These are phyloP conservation scores for Scleromitrula shiraiana DNA, from an alignment of 2,329 filamentous ascomycete genomes.

Conservation along the genomic window DNA sequence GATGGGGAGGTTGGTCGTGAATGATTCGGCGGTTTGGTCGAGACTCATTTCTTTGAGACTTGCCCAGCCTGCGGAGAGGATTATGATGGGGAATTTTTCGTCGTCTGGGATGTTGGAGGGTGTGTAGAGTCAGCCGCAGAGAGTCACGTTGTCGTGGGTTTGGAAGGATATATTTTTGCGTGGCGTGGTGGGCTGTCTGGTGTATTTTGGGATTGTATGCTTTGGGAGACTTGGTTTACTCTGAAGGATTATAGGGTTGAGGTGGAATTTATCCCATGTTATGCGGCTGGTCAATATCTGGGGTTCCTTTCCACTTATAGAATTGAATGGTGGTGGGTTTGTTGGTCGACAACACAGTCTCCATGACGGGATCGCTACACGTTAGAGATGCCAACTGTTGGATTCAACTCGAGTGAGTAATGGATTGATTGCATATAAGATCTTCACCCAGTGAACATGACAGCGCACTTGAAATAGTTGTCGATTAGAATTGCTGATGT, in stretches of 20 bases:
- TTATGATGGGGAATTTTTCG: slow-evolving; percentile 15
- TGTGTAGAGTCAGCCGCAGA: slow-evolving; percentile 29
- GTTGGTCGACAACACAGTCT: no score
- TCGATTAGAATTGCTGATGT: no score
- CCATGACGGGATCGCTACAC: no score
- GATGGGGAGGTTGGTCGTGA: slow-evolving; percentile 20
- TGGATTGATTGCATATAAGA: no score
- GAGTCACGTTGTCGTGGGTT: slow-evolving; percentile 22
- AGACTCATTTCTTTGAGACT: slow-evolving; percentile 21
- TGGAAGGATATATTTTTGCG: slow-evolving; percentile 23
- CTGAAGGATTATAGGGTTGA: neutral
- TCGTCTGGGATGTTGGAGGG: slow-evolving; percentile 4
- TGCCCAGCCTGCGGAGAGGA: slow-evolving; percentile 22
- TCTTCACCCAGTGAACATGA: no score
- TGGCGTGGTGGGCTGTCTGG: neutral
- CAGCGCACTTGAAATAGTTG: no score
- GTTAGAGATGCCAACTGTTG: no score
- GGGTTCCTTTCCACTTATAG: neutral
- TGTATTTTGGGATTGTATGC: neutral
- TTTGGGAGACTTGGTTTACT: neutral
- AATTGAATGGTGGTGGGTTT: no score
- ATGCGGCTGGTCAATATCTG: neutral
- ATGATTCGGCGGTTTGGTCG: slow-evolving; percentile 21
- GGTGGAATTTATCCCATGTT: neutral
- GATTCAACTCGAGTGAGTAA: no score